Evolutionary conservation across 805 yeast species (phyloP).

Genomic region (Clavispora vitiphila): DNA sequence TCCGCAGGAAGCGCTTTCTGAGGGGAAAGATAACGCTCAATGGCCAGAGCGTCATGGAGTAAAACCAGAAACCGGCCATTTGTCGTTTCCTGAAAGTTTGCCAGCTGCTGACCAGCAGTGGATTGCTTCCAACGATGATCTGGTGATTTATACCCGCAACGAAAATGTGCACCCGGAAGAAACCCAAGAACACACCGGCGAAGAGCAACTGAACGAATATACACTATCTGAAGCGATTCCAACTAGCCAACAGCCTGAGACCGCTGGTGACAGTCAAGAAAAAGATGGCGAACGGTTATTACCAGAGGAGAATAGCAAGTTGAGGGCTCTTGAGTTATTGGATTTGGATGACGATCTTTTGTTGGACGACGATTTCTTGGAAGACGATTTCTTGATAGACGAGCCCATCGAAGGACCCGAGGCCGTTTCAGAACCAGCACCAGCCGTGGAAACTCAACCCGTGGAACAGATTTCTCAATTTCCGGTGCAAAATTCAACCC

Average conservation of each 20-base stretch:
- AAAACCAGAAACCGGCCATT: neutral
- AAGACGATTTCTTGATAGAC: slow-evolving; percentile 21
- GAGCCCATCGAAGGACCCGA: neutral
- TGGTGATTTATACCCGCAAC: neutral
- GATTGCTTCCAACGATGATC: neutral
- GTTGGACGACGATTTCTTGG: slow-evolving; percentile 35
- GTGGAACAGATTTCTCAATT: neutral
- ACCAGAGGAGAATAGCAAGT: slow-evolving; percentile 1
- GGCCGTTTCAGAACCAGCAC: neutral
- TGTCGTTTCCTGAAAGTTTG: neutral
- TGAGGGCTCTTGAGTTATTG: slow-evolving; percentile 12
- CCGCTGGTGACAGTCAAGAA: neutral
- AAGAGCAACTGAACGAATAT: neutral
- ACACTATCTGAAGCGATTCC: neutral
- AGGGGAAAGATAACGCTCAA: neutral
- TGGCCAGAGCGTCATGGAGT: neutral
- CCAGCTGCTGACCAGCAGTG: neutral
- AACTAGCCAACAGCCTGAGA: neutral
- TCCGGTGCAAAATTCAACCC: neutral
- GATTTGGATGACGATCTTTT: slow-evolving; percentile 29
- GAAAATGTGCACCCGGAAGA: neutral
- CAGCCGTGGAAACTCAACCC: neutral
- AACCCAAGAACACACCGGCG: neutral
- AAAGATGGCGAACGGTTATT: neutral
- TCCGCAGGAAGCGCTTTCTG: neutral